Evolutionary conservation across 352 stramenopile genomes (phyloP), one percentile per base, ranked within the genome.

Genomic region (Globisporangium mamillatum): DNA sequence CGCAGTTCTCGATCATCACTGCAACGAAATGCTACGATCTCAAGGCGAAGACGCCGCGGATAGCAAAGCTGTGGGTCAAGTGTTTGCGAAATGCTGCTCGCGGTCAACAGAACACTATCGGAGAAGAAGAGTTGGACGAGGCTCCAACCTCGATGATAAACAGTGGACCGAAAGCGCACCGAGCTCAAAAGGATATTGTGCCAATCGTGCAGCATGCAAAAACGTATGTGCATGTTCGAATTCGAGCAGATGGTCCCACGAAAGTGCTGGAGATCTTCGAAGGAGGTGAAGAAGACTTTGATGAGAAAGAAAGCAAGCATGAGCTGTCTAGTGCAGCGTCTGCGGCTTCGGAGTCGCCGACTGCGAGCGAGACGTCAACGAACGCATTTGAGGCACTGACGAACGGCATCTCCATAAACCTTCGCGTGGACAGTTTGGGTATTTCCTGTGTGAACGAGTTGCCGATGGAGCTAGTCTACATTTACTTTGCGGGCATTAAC

Each of bases 251-350:
- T 73, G 91, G 91, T 1, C 87, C 90, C 5, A 97, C 90, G 27
- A 97, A 96, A 64, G 91, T 97, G 20, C 72, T 97, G n/a, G 91
- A 97, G 66, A 63, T 97, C 3, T 95, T 88, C 64, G 89, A 97
- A 84, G 90, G 88, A 58, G 87, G 87, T 4, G 87, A 95, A 69
- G 89, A 95, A 69, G 89, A 96, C 58, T 90, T 87, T 54, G 88
- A 94, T 52, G 88, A 93, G 61, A 90, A 87, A 56, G 86, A 94
- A n/a, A 82, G 60, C 44, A 92, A 90, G 46, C 75, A 87, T n/a
- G 86, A 93, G 32, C 14, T 91, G n/a, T 92, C 86, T 20, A 93
- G 81, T 55, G 70, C 80, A 2, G 64, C 80, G 0, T 93, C 84
- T 7, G 80, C 75, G 3, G 91, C 80, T 1, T 92, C 82, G 0